Evolutionary conservation across 106 monocot genomes (phyloP).

Genomic region (Agapanthus africanus): DNA sequence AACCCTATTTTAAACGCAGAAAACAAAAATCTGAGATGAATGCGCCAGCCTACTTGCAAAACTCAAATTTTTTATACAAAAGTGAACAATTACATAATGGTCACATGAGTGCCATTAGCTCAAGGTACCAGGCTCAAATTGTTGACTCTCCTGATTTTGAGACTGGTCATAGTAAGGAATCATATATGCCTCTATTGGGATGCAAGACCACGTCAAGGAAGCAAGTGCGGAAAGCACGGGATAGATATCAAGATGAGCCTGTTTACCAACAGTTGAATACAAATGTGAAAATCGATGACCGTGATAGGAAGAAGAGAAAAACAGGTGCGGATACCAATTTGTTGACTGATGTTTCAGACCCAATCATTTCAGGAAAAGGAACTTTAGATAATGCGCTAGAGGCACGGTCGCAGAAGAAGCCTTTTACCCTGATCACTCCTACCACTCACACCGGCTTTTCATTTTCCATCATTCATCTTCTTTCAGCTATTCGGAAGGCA

Average conservation of each 20-base stretch:
- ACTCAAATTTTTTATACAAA: too few relatives aligned
- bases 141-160: constrained; percentile 6
- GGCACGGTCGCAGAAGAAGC: constrained; percentile 36
- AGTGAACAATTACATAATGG: constrained; percentile 8
- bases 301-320: constrained; percentile 60
- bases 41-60: too few relatives aligned
- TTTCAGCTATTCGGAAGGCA: constrained; percentile 71
- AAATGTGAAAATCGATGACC: constrained; percentile 26
- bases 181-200: constrained; percentile 17
- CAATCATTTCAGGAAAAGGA: constrained; percentile 22
- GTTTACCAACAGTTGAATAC: constrained; percentile 21
- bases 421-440: constrained; percentile 66
- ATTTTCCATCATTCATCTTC: constrained; percentile 90
- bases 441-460: constrained; percentile 84
- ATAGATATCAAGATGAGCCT: constrained; percentile 12
- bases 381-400: constrained; percentile 32
- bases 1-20: constrained; percentile 17
- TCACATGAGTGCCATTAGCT: background rate
- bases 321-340: constrained; percentile 15
- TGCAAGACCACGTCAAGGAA: constrained; percentile 50
- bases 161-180: constrained; percentile 15
- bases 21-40: too few relatives aligned
- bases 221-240: constrained; percentile 34
- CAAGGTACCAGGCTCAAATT: background rate
- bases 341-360: constrained; percentile 7